A percentile compares a stretch with the other conserved stretches of the same genome.
Conservation (phyloP, 495 filamentous ascomycete species). For the Hyaloscypha bicolor region DNA sequence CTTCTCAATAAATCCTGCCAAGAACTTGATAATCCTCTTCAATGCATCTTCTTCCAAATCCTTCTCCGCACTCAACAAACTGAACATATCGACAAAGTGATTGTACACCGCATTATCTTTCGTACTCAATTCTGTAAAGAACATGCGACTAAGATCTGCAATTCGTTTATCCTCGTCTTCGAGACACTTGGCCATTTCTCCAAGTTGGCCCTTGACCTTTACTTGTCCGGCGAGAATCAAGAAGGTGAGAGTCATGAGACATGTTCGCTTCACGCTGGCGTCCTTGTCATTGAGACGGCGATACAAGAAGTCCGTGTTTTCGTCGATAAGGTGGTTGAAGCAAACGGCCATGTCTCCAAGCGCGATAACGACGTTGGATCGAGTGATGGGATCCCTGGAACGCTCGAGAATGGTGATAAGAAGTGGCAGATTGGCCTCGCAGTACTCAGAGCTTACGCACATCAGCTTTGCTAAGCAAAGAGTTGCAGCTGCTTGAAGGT, state of each 20-base stretch:
- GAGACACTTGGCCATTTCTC: conserved; percentile 98
- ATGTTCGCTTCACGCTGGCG: conserved; percentile 91
- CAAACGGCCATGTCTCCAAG: conserved; percentile 99
- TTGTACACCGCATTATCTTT: conserved; percentile 99
- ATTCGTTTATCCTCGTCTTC: conserved; percentile 94
- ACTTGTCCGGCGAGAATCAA: conserved; percentile 96
- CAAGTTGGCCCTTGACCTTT: conserved; percentile 99
- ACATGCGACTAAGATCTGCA: conserved; percentile 93
- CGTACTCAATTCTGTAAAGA: conserved; percentile 94
- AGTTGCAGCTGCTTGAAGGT: conserved; percentile 89
- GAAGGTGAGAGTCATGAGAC: conserved; percentile 98
- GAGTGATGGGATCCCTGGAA: conserved; percentile 83
- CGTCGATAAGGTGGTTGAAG: conserved; percentile 99
- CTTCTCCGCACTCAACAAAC: conserved; percentile 78
- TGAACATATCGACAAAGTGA: conserved; percentile 99
- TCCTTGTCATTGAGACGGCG: conserved; percentile 87
- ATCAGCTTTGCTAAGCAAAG: conserved; percentile 98
- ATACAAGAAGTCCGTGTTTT: conserved; percentile 98
- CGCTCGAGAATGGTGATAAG: conserved; percentile 98
- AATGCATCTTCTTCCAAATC: conserved; percentile 83
- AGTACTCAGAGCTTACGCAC: conserved; percentile 95
- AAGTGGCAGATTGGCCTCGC: conserved; percentile 87
- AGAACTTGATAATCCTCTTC: conserved; percentile 83
- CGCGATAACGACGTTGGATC: conserved; percentile 95
- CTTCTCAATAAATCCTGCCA: conserved; percentile 97